A percentile compares a stretch with the other conserved stretches of the same genome.
Conservation (phyloP, 202 grass and related monocot genomes). For the Musa balbisiana region DNA sequence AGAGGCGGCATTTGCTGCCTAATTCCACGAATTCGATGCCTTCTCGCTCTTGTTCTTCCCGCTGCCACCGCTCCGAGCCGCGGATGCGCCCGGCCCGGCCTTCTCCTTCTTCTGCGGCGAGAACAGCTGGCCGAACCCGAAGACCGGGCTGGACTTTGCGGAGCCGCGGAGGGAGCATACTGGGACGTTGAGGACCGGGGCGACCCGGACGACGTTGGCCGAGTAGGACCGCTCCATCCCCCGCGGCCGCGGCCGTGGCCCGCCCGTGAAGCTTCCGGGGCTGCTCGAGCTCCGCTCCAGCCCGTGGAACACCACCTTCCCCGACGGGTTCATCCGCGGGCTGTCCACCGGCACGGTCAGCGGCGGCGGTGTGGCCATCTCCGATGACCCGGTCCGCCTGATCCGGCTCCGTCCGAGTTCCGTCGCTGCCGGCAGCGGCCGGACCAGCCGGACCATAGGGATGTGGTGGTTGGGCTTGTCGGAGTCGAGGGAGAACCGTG, state of each 20-base stretch:
- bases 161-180: slow-evolving; percentile 65
- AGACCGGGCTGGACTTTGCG: slow-evolving; percentile 48
- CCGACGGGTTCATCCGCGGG: slow-evolving; percentile 80
- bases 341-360: slow-evolving; percentile 44
- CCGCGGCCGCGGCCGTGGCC: slow-evolving; percentile 42
- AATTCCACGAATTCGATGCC: background rate
- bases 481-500: slow-evolving; percentile 49
- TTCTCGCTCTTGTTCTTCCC: background rate
- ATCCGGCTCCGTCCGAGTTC: slow-evolving; percentile 14
- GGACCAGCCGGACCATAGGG: slow-evolving; percentile 40
- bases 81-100: background rate
- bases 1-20: background rate
- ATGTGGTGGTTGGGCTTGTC: slow-evolving; percentile 6
- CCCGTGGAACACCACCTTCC: slow-evolving; percentile 91
- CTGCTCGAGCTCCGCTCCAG: slow-evolving; percentile 90
- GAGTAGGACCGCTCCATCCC: slow-evolving; percentile 94
- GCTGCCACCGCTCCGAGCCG: background rate
- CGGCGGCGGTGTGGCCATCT: slow-evolving; percentile 18
- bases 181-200: slow-evolving; percentile 85
- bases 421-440: slow-evolving; percentile 11
- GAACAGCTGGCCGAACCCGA: slow-evolving; percentile 45
- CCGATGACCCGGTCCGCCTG: slow-evolving; percentile 12
- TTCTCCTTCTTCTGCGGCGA: slow-evolving; percentile 79
- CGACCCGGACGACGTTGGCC: slow-evolving; percentile 53
- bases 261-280: slow-evolving; percentile 58